Base-by-base conservation (phyloP, 2,329 filamentous ascomycete species). In the Apiospora hydei region DNA sequence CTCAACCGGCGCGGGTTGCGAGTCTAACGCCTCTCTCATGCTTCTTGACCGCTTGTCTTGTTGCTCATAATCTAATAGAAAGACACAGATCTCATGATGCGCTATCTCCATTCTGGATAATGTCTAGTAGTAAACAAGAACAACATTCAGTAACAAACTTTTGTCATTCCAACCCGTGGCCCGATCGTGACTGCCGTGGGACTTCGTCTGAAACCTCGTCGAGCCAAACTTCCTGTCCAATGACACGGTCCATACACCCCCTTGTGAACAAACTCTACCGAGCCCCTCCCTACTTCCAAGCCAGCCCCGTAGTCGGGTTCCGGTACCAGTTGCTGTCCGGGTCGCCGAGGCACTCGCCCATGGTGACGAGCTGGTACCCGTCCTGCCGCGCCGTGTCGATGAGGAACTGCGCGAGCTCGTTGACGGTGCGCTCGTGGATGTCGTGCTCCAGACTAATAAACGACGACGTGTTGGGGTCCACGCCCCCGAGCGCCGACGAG, bases 361-460 rank as follows among this genome's bases (percentile, higher is more conserved):
- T 67, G 2, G 77, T 78, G 13, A 77, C 75, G 1, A 74, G 71
- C 47, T 73, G 38, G 68, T 76, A 78, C 26, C 75, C 76, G 41
- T 69, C 30, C n/a, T 30, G n/a, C 46, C n/a, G 21, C 8, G 76
- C 70, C 1, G 49, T 72, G 46, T 71, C 44, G 21, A 78, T 69
- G 72, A 77, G 74, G 41, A 73, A 75, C 69, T 75, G 72, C 13
- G 76, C 70, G 26, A 78, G 72, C 38, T 64, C 57, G 47, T 70
- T 43, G 26, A 76, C 76, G 0, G 77, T 77, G 67, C 72, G 73
- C 73, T 74, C 49, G n/a, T 72, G 70, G 11, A 74, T 71, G 46
- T 78, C 77, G 34, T 77, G 76, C 38, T 51, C 76, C n/a, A 80
- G 74, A 2, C 78, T 72, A 66, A 82, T 77, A 71, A 78, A 82